Base-by-base conservation (phyloP, 495 filamentous ascomycete species). In the Tuber magnatum region DNA sequence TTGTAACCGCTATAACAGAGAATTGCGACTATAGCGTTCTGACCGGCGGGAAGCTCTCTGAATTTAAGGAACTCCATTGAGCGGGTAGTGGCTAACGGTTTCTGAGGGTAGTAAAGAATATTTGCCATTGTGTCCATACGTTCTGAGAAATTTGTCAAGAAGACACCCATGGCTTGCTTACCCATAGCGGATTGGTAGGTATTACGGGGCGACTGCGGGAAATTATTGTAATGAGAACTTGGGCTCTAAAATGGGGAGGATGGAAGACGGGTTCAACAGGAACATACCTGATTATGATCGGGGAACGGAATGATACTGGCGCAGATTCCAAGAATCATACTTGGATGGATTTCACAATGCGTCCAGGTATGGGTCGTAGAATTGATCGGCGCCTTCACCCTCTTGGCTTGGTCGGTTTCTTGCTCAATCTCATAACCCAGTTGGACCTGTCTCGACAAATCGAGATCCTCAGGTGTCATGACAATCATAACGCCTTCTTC, bases 71-170 rank as follows among this genome's bases (percentile, higher is more conserved):
- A 98, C 84, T 99, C 95, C 96, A 99, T 99, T 1, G 93, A 97
- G 39, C 95, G 90, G 20, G 95, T 99, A 1, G 93, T 99, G 1
- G 92, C 95, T 42, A 99, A 86, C 4, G 95, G 95, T 82, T 99
- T 99, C 85, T 99, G 95, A 0, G 95, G 95, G 81, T 99, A 99
- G 83, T 97, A 98, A 18, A 99, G 90, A 82, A 98, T 96, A 80
- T 99, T 98, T 70, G 93, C 91, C 95, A 99, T 98, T 24, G 95
- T 99, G 80, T 99, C 95, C 95, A 98, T 97, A 73, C 95, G 93
- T 75, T 94, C 90, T 39, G 91, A 88, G 82, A 94, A 98, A 82
- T 98, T 99, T 20, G 96, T 98, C 48, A 98, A 88, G 86, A 97
- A 97, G 74, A 97, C 93, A 81, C 95, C 95, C 96, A 99, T 99